phyloP scores from a whole-genome alignment of 2,329 filamentous ascomycete species.

The Simplicillium aogashimaense region DNA sequence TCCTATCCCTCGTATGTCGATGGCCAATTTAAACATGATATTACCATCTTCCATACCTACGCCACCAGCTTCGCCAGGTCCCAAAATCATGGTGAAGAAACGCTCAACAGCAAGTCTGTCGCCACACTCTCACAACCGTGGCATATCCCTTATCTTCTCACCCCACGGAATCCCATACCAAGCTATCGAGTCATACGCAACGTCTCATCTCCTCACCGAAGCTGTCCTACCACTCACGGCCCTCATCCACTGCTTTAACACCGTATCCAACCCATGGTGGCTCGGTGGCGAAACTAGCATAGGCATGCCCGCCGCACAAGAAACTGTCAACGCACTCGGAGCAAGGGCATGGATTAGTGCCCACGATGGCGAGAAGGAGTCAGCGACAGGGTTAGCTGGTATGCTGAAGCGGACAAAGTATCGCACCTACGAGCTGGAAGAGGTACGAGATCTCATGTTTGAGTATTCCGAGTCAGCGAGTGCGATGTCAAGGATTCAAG shows the following conservation, averaged over 20 bases:
- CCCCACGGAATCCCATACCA: conserved; percentile 51
- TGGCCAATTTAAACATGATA: neutral
- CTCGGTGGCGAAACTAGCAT: conserved; percentile 48
- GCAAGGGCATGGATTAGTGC: conserved; percentile 51
- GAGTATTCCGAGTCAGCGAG: neutral
- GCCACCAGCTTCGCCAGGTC: conserved; percentile 20
- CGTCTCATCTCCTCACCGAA: conserved; percentile 43
- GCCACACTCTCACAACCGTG: conserved; percentile 24
- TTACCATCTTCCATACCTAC: conserved; percentile 6
- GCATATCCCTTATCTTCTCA: conserved; percentile 53
- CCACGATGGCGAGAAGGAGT: conserved; percentile 47
- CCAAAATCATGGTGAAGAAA: conserved; percentile 21
- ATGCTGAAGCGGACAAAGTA: conserved; percentile 36
- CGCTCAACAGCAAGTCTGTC: conserved; percentile 24
- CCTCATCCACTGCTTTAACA: conserved; percentile 55
- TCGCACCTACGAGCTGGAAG: conserved; percentile 32
- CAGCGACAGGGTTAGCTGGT: conserved; percentile 40
- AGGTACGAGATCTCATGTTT: conserved; percentile 16
- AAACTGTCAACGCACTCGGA: conserved; percentile 42
- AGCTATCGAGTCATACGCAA: conserved; percentile 43
- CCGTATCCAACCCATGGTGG: conserved; percentile 49
- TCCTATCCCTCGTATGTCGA: conserved; percentile 8
- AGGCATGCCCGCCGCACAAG: conserved; percentile 45
- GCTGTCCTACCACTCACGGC: conserved; percentile 52
- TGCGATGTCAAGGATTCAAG: no score